Evolutionary conservation across 192 early-diverging fungal species (phyloP).

Genomic region (Jimgerdemannia flammicorona): DNA sequence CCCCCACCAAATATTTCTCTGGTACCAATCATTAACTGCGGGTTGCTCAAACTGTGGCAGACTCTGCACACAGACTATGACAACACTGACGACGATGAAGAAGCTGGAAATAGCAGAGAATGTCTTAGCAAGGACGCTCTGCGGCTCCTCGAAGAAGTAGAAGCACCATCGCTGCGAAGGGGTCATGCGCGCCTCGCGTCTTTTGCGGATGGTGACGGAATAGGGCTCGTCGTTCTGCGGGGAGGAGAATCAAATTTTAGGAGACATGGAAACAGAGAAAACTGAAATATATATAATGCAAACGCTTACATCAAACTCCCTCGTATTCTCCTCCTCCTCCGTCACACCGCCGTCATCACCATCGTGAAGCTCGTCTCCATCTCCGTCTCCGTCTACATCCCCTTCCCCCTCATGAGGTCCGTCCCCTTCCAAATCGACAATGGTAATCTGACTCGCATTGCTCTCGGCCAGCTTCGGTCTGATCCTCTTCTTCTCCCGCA

Average conservation of each 20-base stretch:
- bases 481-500: background rate
- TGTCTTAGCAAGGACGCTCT: background rate
- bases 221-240: background rate
- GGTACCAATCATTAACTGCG: constrained; percentile 1
- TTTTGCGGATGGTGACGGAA: background rate
- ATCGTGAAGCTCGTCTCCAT: background rate
- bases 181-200: background rate
- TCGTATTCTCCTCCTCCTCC: background rate
- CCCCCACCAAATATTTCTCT: background rate
- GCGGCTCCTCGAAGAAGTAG: background rate
- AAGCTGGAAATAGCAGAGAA: background rate
- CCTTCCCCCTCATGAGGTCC: background rate
- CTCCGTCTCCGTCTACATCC: background rate
- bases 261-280: background rate
- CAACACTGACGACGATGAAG: constrained; percentile 4
- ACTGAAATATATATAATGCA: background rate
- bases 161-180: background rate
- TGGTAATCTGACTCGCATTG: background rate
- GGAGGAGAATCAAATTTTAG: background rate
- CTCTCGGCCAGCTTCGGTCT: background rate
- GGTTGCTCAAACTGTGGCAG: background rate
- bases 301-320: background rate
- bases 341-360: background rate
- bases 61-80: background rate
- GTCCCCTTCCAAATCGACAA: background rate